Conservation (phyloP, 495 filamentous ascomycete genomes). For the Penicilliopsis zonata region DNA sequence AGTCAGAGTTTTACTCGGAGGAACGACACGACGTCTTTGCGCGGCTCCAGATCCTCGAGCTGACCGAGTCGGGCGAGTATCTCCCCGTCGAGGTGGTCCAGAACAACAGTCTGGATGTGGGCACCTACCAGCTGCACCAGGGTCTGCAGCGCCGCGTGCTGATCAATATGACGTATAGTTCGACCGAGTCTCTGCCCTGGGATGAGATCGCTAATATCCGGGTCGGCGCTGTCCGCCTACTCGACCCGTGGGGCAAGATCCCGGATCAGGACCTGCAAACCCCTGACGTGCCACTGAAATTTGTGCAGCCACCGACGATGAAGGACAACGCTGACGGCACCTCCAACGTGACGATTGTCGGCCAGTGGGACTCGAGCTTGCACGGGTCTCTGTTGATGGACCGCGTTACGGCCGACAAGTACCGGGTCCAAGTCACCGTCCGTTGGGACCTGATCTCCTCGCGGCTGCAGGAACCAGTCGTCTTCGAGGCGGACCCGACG, state of each 20-base stretch:
- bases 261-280: slow-evolving; percentile 61
- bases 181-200: slow-evolving; percentile 78
- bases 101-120: slow-evolving; percentile 64
- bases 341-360: slow-evolving; percentile 69
- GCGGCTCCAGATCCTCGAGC: slow-evolving; percentile 73
- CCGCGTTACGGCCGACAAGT: slow-evolving; percentile 78
- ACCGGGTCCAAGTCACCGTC: slow-evolving; percentile 78
- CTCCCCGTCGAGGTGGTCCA: slow-evolving; percentile 87
- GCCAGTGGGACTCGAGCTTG: slow-evolving; percentile 93
- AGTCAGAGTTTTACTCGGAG: slow-evolving; percentile 84
- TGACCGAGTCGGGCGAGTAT: slow-evolving; percentile 85
- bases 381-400: slow-evolving; percentile 86
- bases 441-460: slow-evolving; percentile 71
- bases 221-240: slow-evolving; percentile 65
- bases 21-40: slow-evolving; percentile 91
- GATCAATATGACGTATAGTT: slow-evolving; percentile 78
- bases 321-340: slow-evolving; percentile 83
- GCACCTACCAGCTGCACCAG: slow-evolving; percentile 90
- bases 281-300: slow-evolving; percentile 64
- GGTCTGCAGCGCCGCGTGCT: slow-evolving; percentile 83
- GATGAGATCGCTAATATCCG: slow-evolving; percentile 62
- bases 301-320: slow-evolving; percentile 61
- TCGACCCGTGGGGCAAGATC: slow-evolving; percentile 75
- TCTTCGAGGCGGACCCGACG: slow-evolving; percentile 67
- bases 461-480: slow-evolving; percentile 69